Conservation (phyloP, 192 early-diverging fungal genomes). For the Coemansia sp. region DNA sequence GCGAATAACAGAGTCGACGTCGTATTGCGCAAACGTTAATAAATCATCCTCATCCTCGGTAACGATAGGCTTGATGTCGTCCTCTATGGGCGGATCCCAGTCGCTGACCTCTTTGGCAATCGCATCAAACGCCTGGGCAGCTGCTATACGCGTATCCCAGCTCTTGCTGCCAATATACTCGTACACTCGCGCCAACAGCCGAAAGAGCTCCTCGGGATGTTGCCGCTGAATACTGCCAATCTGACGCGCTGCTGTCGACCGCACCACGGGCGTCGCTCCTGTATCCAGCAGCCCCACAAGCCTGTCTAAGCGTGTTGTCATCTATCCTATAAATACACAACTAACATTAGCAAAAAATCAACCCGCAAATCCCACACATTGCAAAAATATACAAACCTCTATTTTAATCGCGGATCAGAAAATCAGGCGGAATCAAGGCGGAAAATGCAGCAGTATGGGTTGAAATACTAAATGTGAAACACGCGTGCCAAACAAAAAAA, state of each 20-base stretch:
- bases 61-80: conserved; percentile 7
- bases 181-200: conserved; percentile 65
- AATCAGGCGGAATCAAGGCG: neutral
- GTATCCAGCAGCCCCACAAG: conserved; percentile 92
- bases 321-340: neutral
- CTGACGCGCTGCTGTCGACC: conserved; percentile 91
- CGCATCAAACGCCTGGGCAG: conserved; percentile 84
- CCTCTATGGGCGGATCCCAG: conserved; percentile 66
- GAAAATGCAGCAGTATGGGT: neutral
- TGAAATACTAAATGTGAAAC: neutral
- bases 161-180: conserved; percentile 77
- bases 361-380: neutral
- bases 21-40: conserved; percentile 76
- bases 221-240: conserved; percentile 92
- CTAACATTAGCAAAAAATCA: neutral
- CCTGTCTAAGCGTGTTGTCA: conserved; percentile 79
- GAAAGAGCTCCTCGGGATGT: conserved; percentile 89
- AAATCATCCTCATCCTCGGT: conserved; percentile 49
- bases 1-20: conserved; percentile 77
- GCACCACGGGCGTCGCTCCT: conserved; percentile 83
- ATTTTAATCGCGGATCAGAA: neutral
- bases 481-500: neutral
- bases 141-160: conserved; percentile 97
- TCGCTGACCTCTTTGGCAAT: conserved; percentile 86
- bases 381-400: neutral